phyloP scores from a whole-genome alignment of 2,329 filamentous ascomycete species.

The Metarhizium robertsii region DNA sequence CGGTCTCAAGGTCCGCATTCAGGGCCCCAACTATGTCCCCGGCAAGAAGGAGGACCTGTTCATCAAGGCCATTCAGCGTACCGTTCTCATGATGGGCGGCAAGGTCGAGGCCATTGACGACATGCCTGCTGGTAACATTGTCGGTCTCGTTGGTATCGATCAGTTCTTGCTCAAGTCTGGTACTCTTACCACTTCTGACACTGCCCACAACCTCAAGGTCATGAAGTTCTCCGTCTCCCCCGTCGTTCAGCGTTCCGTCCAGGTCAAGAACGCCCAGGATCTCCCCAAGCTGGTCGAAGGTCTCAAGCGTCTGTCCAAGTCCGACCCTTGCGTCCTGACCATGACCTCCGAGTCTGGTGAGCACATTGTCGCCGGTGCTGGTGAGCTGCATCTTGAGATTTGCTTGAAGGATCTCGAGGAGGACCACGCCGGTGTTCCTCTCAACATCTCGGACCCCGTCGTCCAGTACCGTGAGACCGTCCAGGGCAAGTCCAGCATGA shows the following conservation, averaged over 20 bases:
- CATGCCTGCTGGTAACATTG: slow-evolving; percentile 99
- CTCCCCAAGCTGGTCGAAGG: slow-evolving; percentile 99
- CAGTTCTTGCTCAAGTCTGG: slow-evolving; percentile 99
- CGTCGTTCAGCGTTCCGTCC: slow-evolving; percentile 95
- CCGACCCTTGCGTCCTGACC: slow-evolving; percentile 95
- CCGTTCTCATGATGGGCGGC: slow-evolving; percentile 99
- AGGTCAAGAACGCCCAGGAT: slow-evolving; percentile 99
- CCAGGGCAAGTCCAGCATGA: slow-evolving; percentile 74
- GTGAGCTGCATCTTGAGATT: slow-evolving; percentile 99
- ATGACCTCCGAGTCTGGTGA: slow-evolving; percentile 86
- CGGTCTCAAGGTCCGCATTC: slow-evolving; percentile 98
- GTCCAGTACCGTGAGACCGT: slow-evolving; percentile 99
- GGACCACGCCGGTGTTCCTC: slow-evolving; percentile 97
- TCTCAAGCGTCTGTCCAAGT: slow-evolving; percentile 99
- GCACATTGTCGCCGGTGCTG: slow-evolving; percentile 97
- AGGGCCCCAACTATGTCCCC: slow-evolving; percentile 96
- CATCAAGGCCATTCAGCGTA: slow-evolving; percentile 99
- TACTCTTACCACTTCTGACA: slow-evolving; percentile 95
- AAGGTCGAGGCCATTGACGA: slow-evolving; percentile 98
- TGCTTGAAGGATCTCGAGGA: slow-evolving; percentile 99
- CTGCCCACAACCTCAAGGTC: slow-evolving; percentile 99
- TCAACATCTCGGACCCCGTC: slow-evolving; percentile 96
- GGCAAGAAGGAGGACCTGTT: slow-evolving; percentile 99
- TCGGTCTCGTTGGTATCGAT: slow-evolving; percentile 97
- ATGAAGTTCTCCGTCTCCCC: slow-evolving; percentile 99